Evolutionary conservation across 2,329 filamentous ascomycete genomes (phyloP).

Genomic region (Exserohilum rostratum): DNA sequence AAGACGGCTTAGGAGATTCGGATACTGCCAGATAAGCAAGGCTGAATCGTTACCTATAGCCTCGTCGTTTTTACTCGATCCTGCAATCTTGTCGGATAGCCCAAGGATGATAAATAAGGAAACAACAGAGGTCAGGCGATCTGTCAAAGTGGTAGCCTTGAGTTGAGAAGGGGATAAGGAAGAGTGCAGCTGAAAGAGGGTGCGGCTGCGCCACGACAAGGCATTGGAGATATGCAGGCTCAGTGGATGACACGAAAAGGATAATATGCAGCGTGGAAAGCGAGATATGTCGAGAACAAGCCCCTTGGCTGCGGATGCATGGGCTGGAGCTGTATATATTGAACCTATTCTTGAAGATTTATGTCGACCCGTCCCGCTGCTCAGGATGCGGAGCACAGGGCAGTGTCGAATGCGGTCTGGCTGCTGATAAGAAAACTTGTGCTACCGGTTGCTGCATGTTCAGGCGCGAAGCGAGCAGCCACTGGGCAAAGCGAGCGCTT

Average conservation of each 20-base stretch:
- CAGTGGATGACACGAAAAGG: background rate
- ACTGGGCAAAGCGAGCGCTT: conserved; percentile 23
- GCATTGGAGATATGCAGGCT: conserved; percentile 6
- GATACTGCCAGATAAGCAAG: background rate
- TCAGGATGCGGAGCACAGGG: conserved; percentile 33
- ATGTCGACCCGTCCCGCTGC: conserved; percentile 33
- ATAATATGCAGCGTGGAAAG: conserved; percentile 12
- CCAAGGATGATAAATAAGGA: background rate
- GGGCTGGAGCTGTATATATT: conserved; percentile 37
- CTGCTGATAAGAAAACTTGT: conserved; percentile 41
- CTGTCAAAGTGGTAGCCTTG: background rate
- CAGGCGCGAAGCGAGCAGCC: conserved; percentile 34
- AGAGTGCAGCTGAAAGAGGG: conserved; percentile 22
- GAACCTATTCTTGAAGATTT: conserved; percentile 32
- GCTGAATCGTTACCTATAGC: background rate
- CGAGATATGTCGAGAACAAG: conserved; percentile 19
- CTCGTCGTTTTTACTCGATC: background rate
- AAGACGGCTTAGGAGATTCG: background rate
- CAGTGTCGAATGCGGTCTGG: conserved; percentile 32
- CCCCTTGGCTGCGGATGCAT: conserved; percentile 16
- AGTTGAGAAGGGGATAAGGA: conserved; percentile 2
- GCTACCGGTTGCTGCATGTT: conserved; percentile 23
- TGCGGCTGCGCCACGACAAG: conserved; percentile 13
- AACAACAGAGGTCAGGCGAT: conserved; percentile 4
- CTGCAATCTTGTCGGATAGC: background rate